A percentile compares a stretch with the other conserved stretches of the same genome.
phyloP scores from a whole-genome alignment of 306 rosid genomes.

The Fragaria iinumae region DNA sequence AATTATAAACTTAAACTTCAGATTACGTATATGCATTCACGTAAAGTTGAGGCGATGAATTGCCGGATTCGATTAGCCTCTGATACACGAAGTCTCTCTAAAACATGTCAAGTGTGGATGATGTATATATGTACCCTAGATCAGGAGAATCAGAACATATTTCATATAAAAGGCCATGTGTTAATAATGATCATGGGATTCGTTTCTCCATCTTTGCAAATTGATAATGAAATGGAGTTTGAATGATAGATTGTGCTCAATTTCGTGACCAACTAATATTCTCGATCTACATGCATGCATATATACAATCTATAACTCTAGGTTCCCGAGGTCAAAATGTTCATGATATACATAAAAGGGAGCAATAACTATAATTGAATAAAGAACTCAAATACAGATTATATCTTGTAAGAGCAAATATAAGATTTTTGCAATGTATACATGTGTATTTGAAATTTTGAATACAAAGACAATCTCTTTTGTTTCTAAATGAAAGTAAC shows the following conservation, averaged over 20 bases:
- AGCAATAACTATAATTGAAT: not conserved
- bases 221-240: not conserved
- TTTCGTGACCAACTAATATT: not conserved
- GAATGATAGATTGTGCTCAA: constrained; percentile 1
- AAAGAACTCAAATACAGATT: not conserved
- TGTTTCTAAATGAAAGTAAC: not conserved
- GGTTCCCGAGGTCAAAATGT: too few species aligned
- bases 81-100: not conserved
- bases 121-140: not conserved
- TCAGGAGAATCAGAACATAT: constrained; percentile 7
- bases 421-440: not conserved
- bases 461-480: not conserved
- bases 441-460: not conserved
- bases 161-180: not conserved
- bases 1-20: not conserved
- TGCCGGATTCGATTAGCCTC: not conserved
- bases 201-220: not conserved
- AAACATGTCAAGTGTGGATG: not conserved
- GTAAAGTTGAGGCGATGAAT: not conserved
- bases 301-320: not conserved
- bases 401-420: not conserved
- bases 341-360: not conserved
- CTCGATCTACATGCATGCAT: not conserved
- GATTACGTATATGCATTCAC: not conserved
- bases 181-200: not conserved